Percentiles rank a stretch among this genome's conserved stretches.
Evolutionary conservation across 2,329 filamentous ascomycete genomes (phyloP).

Genomic region (Botryotinia narcissicola): DNA sequence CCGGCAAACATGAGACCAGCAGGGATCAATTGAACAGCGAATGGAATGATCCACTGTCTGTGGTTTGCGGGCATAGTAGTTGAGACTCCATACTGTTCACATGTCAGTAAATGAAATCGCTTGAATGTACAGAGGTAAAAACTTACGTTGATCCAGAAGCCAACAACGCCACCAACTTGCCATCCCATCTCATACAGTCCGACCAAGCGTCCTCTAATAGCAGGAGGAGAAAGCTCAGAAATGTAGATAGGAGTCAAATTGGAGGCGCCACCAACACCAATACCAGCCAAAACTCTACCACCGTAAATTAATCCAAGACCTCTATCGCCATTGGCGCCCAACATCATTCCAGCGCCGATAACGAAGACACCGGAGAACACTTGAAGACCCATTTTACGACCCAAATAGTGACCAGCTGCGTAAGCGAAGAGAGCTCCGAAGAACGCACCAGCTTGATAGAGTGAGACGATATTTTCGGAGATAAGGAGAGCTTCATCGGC

Average conservation of each 20-base stretch:
- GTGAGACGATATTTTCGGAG: constrained; percentile 33
- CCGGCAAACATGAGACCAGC: constrained; percentile 34
- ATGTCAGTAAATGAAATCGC: background rate
- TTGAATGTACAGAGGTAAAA: constrained; percentile 25
- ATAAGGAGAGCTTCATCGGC: constrained; percentile 21
- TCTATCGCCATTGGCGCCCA: constrained; percentile 46
- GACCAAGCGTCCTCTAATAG: constrained; percentile 49
- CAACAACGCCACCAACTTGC: constrained; percentile 61
- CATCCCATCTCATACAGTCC: constrained; percentile 66
- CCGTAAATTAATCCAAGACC: constrained; percentile 25
- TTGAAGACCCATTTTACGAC: constrained; percentile 49
- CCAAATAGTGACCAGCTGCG: constrained; percentile 15
- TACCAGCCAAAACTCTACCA: constrained; percentile 31
- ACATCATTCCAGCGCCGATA: constrained; percentile 69
- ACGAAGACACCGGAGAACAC: constrained; percentile 63
- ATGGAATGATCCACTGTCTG: constrained; percentile 40
- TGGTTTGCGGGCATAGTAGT: constrained; percentile 38
- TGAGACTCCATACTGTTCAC: constrained; percentile 55
- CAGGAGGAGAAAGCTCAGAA: constrained; percentile 53
- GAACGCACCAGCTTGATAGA: constrained; percentile 34
- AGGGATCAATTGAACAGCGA: constrained; percentile 40
- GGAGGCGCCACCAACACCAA: constrained; percentile 41
- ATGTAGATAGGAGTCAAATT: constrained; percentile 64
- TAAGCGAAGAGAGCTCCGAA: constrained; percentile 25
- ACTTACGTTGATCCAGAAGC: constrained; percentile 60